phyloP scores from a whole-genome alignment of 108 stramenopile species.

The Conticribra weissflogii region DNA sequence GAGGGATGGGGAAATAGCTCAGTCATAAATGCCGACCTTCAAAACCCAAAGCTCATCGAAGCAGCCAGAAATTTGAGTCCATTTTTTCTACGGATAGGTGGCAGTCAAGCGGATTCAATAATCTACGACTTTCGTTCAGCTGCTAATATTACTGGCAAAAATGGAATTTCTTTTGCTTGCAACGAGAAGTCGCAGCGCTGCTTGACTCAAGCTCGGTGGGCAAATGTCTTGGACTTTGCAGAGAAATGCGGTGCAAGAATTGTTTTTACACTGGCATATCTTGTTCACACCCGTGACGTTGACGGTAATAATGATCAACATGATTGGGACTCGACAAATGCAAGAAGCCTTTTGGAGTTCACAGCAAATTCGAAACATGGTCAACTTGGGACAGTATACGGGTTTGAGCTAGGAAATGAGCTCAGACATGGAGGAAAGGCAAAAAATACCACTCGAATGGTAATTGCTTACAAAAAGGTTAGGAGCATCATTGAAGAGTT shows the following conservation, averaged over 20 bases:
- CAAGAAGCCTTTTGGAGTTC: constrained; percentile 24
- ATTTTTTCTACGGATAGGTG: constrained; percentile 29
- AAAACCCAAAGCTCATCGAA: constrained; percentile 17
- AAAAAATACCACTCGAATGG: constrained; percentile 31
- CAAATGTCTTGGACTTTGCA: constrained; percentile 31
- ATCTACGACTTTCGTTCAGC: constrained; percentile 16
- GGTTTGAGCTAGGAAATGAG: constrained; percentile 49
- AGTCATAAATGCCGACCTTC: constrained; percentile 27
- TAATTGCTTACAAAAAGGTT: constrained; percentile 37
- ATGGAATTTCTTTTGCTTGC: constrained; percentile 6
- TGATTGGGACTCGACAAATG: constrained; percentile 42
- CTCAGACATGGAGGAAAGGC: constrained; percentile 31
- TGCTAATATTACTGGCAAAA: neutral
- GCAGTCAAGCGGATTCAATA: constrained; percentile 38
- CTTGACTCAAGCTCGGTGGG: constrained; percentile 30
- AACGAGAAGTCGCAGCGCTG: constrained; percentile 13
- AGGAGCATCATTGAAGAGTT: constrained; percentile 32
- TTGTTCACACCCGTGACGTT: constrained; percentile 33
- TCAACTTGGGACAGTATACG: constrained; percentile 13
- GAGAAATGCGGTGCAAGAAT: constrained; percentile 26
- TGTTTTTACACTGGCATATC: constrained; percentile 37
- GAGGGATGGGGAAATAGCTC: constrained; percentile 32
- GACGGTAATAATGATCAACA: constrained; percentile 11
- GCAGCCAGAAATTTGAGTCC: constrained; percentile 22
- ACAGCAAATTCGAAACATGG: constrained; percentile 18